A percentile compares a stretch with the other conserved stretches of the same genome.
phyloP scores from a whole-genome alignment of 2,329 filamentous ascomycete genomes.

The Xylaria sp. region DNA sequence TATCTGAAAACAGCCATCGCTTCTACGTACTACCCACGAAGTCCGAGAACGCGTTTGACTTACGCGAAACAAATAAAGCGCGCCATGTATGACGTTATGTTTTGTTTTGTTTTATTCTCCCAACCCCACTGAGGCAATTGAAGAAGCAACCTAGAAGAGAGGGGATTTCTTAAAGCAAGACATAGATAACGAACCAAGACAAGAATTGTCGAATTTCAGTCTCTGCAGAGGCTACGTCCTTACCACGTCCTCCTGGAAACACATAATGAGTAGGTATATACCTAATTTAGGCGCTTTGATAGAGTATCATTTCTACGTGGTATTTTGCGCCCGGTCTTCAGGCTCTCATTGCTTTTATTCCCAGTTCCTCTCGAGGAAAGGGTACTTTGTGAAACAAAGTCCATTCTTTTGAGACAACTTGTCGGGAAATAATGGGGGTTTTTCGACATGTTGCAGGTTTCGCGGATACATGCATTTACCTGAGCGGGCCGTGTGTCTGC shows the following conservation, averaged over 20 bases:
- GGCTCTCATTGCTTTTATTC: background rate
- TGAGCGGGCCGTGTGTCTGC: conserved; percentile 7
- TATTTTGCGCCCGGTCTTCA: background rate
- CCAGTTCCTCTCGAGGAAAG: background rate
- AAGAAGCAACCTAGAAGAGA: background rate
- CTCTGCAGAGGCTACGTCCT: background rate
- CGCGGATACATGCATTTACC: conserved; percentile 32
- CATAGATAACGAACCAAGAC: background rate
- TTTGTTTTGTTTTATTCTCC: background rate
- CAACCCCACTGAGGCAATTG: conserved; percentile 3
- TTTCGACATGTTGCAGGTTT: conserved; percentile 19
- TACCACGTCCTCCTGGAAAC: background rate
- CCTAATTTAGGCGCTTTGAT: background rate
- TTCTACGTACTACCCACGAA: background rate
- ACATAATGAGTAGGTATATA: background rate
- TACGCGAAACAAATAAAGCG: conserved; percentile 2
- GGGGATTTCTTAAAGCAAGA: conserved; percentile 13
- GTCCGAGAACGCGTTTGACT: conserved; percentile 13
- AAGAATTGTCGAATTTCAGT: background rate
- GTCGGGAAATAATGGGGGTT: conserved; percentile 22
- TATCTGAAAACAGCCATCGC: background rate
- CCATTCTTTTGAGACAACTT: conserved; percentile 26
- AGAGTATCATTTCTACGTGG: background rate
- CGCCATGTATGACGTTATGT: conserved; percentile 18
- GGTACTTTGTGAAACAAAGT: conserved; percentile 18